Evolutionary conservation across 2,329 filamentous ascomycete genomes (phyloP).

Genomic region (Aspergillus fijiensis): DNA sequence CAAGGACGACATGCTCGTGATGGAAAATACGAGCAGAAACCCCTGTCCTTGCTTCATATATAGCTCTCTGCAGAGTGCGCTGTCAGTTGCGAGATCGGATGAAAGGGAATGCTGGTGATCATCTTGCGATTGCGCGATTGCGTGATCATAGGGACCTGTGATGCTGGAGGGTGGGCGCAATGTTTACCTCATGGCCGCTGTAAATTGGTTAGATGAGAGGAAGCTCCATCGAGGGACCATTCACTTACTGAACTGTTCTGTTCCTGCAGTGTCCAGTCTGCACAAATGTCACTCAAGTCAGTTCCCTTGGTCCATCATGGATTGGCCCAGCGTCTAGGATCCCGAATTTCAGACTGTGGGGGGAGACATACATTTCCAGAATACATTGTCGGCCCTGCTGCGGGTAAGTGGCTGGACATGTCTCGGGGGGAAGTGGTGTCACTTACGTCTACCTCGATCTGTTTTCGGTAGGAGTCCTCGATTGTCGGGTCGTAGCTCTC

Average conservation of each 20-base stretch:
- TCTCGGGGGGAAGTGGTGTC: slow-evolving; percentile 31
- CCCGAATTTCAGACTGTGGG: not conserved
- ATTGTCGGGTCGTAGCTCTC: slow-evolving; percentile 88
- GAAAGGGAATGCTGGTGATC: not conserved
- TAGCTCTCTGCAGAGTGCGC: slow-evolving; percentile 58
- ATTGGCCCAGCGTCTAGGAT: not conserved
- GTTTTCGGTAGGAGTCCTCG: slow-evolving; percentile 84
- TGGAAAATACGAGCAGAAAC: slow-evolving; percentile 88
- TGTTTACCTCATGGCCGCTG: slow-evolving; percentile 59
- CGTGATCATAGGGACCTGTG: not conserved
- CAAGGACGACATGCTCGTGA: slow-evolving; percentile 80
- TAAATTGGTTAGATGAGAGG: slow-evolving; percentile 17
- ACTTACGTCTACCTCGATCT: slow-evolving; percentile 84
- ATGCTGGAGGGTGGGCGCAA: not conserved
- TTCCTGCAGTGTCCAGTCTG: slow-evolving; percentile 84
- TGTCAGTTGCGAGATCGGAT: slow-evolving; percentile 3
- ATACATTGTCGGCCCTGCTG: slow-evolving; percentile 79
- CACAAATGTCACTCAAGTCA: slow-evolving; percentile 16
- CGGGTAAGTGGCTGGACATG: slow-evolving; percentile 41
- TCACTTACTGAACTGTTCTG: slow-evolving; percentile 83
- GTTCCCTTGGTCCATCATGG: not conserved
- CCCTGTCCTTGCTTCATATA: slow-evolving; percentile 95
- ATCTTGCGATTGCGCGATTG: not conserved
- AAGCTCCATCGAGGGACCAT: not conserved
- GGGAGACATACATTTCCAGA: slow-evolving; percentile 72